Conservation (phyloP, 129 eudicot species). For the Centrapalus pauciflorus region DNA sequence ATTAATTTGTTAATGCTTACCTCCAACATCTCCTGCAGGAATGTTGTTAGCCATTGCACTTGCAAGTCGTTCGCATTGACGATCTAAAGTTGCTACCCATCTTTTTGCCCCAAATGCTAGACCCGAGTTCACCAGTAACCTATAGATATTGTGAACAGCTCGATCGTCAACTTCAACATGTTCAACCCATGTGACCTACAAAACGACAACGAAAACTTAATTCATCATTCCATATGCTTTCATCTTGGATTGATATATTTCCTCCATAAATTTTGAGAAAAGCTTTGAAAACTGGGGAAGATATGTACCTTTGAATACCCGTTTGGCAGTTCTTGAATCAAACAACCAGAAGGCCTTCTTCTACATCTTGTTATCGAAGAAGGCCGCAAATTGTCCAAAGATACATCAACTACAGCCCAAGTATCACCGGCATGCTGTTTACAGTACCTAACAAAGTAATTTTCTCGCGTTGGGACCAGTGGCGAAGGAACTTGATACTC, state of each 20-base stretch:
- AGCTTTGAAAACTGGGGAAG: not conserved
- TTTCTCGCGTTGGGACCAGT: slow-evolving; percentile 84
- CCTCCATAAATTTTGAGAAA: not conserved
- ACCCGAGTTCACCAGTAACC: slow-evolving; percentile 64
- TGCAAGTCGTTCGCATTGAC: slow-evolving; percentile 96
- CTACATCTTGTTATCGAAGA: slow-evolving; percentile 56
- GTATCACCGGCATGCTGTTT: slow-evolving; percentile 76
- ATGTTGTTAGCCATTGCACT: slow-evolving; percentile 90
- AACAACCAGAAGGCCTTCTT: slow-evolving; percentile 96
- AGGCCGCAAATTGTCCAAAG: slow-evolving; percentile 75
- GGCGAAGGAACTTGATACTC: slow-evolving; percentile 97
- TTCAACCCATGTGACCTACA: slow-evolving; percentile 90
- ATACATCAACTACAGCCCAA: slow-evolving; percentile 99
- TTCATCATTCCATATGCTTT: not conserved
- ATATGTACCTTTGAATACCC: slow-evolving; percentile 85
- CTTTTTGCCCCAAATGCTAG: slow-evolving; percentile 95
- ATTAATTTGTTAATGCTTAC: slow-evolving; percentile 24
- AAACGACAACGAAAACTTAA: not conserved
- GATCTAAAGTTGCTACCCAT: slow-evolving; percentile 82
- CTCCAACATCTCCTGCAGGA: slow-evolving; percentile 90
- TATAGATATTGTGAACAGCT: slow-evolving; percentile 72
- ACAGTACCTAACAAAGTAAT: slow-evolving; percentile 89
- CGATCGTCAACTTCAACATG: slow-evolving; percentile 95
- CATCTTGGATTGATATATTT: not conserved
- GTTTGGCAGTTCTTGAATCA: slow-evolving; percentile 84